A percentile compares a stretch with the other conserved stretches of the same genome.
Conservation (phyloP, 2,329 filamentous ascomycete genomes). For the Hymenoscyphus albidus region DNA sequence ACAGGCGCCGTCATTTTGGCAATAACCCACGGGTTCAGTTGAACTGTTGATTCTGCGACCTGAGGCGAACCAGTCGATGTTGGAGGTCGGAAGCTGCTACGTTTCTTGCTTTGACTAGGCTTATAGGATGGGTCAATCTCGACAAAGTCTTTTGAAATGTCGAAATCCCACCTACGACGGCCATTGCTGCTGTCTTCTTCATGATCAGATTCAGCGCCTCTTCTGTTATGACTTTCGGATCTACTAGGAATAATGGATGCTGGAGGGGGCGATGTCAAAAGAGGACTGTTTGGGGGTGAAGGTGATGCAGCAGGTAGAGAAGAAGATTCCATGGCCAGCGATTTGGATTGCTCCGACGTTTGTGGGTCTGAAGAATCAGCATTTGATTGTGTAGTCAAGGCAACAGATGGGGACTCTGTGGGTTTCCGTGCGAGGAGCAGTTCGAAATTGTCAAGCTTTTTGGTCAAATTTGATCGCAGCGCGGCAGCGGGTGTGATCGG, state of each 20-base stretch:
- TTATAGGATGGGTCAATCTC: slow-evolving; percentile 28
- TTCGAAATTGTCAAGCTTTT: slow-evolving; percentile 23
- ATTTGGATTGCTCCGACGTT: background rate
- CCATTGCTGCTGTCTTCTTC: background rate
- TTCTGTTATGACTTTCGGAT: background rate
- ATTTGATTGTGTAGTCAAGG: background rate
- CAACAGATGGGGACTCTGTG: background rate
- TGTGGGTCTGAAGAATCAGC: background rate
- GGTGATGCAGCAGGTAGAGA: background rate
- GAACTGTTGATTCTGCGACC: slow-evolving; percentile 1
- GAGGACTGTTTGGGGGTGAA: background rate
- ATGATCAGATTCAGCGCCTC: background rate
- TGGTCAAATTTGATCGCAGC: background rate
- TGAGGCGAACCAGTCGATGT: slow-evolving; percentile 4
- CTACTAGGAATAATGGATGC: background rate
- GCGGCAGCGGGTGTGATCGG: slow-evolving; percentile 3
- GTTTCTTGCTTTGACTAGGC: background rate
- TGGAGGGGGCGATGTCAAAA: background rate
- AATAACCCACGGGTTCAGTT: slow-evolving; percentile 41
- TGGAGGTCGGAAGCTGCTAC: background rate
- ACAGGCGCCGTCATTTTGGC: slow-evolving; percentile 37
- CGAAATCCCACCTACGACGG: slow-evolving; percentile 36
- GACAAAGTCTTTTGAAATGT: slow-evolving; percentile 46
- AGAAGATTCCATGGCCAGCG: background rate
- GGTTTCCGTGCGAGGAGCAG: slow-evolving; percentile 27